Evolutionary conservation across 2,329 filamentous ascomycete species (phyloP), one percentile per base, ranked within the genome.

Genomic region (Coniochaeta prunicola): DNA sequence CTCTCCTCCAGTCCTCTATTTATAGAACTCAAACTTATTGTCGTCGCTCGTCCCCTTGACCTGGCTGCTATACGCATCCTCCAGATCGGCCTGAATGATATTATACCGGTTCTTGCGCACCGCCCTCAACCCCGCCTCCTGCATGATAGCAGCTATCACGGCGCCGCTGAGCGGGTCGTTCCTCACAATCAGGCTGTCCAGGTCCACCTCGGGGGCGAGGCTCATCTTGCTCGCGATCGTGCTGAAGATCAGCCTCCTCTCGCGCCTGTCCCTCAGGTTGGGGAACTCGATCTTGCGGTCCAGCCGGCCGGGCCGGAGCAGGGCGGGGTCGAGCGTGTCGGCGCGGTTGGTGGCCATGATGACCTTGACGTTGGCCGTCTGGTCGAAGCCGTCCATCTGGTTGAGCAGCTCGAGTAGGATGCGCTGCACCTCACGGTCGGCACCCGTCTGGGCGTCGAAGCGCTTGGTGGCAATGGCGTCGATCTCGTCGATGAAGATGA

Each of bases 311-410:
- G 94, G 94, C 68, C 94, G 91, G 62, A 99, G 85, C 62, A 99
- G 83, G 45, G 94, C 94, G 17, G 94, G 94, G 72, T 99, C 94
- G 64, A 99, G 83, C 7, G 94, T 99, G 74, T 97, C 94, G 65
- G 94, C 93, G 73, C 94, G 89, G 80, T 99, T 99, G 66, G 94
- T 99, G 65, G 94, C 94, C 94, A 99, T 99, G 78, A 99, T 99
- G 73, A 99, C 94, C 80, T 99, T 99, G 76, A 99, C 94, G 75
- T 99, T 99, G 73, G 91, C 90, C 0, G 92, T 96, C 76, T 99
- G 94, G 74, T 99, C 94, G 79, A 99, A 99, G 64, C 94, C 94
- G 73, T 99, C 94, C 94, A 99, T 99, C 77, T 99, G 94, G 79
- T 99, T 99, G 64, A 99, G 87, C 65, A 99, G 80, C 75, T 99